These are phyloP conservation scores for Polygonum aviculare DNA, from an alignment of 148 eudicot genomes.

Conservation along the genomic window DNA sequence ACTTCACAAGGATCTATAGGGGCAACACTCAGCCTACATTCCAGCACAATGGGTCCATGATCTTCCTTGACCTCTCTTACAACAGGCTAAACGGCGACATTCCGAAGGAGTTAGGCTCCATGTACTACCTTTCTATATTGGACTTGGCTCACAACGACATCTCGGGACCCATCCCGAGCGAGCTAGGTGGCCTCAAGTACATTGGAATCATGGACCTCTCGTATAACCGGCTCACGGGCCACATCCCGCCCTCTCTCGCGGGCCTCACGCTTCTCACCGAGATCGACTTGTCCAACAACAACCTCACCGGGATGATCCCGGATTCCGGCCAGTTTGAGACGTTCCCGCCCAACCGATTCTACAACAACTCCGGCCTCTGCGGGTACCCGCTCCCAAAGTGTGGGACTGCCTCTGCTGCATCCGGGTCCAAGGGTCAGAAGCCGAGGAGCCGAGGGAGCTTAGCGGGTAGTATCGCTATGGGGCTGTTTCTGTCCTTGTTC, in stretches of 20 bases:
- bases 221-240: conserved; percentile 50
- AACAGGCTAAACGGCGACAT: conserved; percentile 60
- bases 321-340: conserved; percentile 71
- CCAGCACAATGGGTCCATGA: conserved; percentile 81
- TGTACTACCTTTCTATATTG: conserved; percentile 56
- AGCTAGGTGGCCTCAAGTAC: conserved; percentile 47
- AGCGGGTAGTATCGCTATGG: conserved; percentile 76
- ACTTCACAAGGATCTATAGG: conserved; percentile 51
- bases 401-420: conserved; percentile 5
- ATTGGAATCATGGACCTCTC: conserved; percentile 69
- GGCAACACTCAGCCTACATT: conserved; percentile 70
- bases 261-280: conserved; percentile 51
- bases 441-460: conserved; percentile 47
- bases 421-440: conserved; percentile 22
- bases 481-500: conserved; percentile 59
- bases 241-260: conserved; percentile 48
- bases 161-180: conserved; percentile 63
- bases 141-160: conserved; percentile 74
- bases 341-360: conserved; percentile 43
- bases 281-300: conserved; percentile 56
- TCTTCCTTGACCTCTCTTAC: conserved; percentile 68
- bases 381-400: conserved; percentile 70
- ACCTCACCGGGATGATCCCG: conserved; percentile 66
- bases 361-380: conserved; percentile 72
- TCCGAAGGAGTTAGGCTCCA: conserved; percentile 74